Evolutionary conservation across 2,329 filamentous ascomycete genomes (phyloP).

Genomic region (Didymosphaeria variabile): DNA sequence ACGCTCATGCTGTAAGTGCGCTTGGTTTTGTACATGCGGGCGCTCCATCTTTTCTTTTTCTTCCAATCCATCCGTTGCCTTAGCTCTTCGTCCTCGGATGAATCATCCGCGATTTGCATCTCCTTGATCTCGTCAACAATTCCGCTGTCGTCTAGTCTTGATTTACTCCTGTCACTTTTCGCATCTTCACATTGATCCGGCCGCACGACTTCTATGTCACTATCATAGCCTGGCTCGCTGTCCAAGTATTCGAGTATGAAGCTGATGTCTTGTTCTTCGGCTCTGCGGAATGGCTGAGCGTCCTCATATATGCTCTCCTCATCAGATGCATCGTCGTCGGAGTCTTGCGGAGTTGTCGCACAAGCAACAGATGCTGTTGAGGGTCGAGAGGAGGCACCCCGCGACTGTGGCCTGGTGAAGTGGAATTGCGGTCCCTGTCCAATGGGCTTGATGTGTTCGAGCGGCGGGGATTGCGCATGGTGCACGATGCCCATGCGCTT

Average conservation of each 20-base stretch:
- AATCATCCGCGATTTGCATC: conserved; percentile 45
- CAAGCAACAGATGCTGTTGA: conserved; percentile 48
- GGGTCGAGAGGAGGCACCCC: conserved; percentile 46
- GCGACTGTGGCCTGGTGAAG: conserved; percentile 48
- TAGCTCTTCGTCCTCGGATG: conserved; percentile 46
- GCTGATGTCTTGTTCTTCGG: conserved; percentile 37
- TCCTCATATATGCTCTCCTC: conserved; percentile 40
- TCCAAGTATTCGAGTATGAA: conserved; percentile 57
- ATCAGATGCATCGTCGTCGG: conserved; percentile 40
- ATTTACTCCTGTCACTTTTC: conserved; percentile 43
- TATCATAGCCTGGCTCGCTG: conserved; percentile 49
- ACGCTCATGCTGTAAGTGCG: conserved; percentile 57
- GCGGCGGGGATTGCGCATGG: conserved; percentile 46
- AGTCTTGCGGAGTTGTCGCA: conserved; percentile 44
- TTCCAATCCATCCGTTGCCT: conserved; percentile 39
- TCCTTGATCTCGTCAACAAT: conserved; percentile 46
- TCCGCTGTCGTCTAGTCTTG: conserved; percentile 40
- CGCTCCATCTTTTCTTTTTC: conserved; percentile 55
- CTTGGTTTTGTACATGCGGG: conserved; percentile 52
- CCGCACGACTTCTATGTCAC: conserved; percentile 54
- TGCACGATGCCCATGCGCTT: conserved; percentile 43
- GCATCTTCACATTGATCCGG: conserved; percentile 57
- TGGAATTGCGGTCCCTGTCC: conserved; percentile 46
- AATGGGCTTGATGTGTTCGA: conserved; percentile 50
- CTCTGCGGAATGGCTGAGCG: conserved; percentile 31